Evolutionary conservation across 371 early-diverging fungal genomes (phyloP).

Genomic region (Entomophthora muscae): DNA sequence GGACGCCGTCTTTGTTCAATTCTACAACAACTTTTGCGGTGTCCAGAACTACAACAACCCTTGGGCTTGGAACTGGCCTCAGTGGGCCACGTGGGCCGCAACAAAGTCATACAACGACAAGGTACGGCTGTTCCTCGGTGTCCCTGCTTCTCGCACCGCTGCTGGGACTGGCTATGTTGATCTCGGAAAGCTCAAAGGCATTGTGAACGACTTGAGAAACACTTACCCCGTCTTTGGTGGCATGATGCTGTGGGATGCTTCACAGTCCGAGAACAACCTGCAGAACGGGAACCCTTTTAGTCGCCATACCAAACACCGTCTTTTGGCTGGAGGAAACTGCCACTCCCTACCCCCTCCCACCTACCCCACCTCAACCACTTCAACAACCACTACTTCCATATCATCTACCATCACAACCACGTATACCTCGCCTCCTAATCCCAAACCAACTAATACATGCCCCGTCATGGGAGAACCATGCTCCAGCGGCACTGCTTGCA

Average conservation of each 20-base stretch:
- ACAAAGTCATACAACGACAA: conserved; percentile 31
- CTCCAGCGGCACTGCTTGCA: not conserved
- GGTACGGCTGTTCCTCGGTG: conserved; percentile 34
- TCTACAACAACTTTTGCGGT: conserved; percentile 50
- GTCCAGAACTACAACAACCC: conserved; percentile 16
- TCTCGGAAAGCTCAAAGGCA: conserved; percentile 18
- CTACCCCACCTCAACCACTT: not conserved
- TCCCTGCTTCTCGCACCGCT: conserved; percentile 38
- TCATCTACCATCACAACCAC: not conserved
- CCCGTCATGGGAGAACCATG: conserved; percentile 8
- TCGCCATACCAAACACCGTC: not conserved
- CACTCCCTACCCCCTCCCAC: not conserved
- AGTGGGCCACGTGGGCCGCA: conserved; percentile 35
- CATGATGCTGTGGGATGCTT: conserved; percentile 49
- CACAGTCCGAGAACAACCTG: conserved; percentile 3
- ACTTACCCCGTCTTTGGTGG: conserved; percentile 33
- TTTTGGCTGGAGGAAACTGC: not conserved
- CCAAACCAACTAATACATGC: not conserved
- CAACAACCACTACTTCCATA: not conserved
- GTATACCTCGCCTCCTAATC: not conserved
- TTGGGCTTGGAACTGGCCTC: conserved; percentile 30
- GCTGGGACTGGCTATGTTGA: conserved; percentile 32
- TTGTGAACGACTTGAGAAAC: conserved; percentile 17
- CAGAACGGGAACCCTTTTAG: conserved; percentile 1
- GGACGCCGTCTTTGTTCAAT: conserved; percentile 41